phyloP scores from a whole-genome alignment of 345 rosid species.

The Trapa bicornis region DNA sequence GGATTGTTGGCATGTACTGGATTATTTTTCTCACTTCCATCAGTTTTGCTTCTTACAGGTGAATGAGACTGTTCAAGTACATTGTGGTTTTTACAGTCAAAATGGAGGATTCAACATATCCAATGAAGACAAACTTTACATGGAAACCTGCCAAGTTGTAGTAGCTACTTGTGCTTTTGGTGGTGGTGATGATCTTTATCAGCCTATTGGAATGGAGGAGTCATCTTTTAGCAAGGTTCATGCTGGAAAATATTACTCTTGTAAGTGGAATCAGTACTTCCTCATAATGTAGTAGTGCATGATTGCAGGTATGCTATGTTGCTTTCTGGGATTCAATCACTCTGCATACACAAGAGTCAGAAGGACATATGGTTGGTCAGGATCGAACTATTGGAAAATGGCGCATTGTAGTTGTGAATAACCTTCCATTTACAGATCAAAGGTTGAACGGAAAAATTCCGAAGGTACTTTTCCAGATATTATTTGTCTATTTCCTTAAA shows the following conservation, averaged over 20 bases:
- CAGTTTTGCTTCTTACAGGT: conserved; percentile 34
- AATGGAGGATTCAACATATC: conserved; percentile 63
- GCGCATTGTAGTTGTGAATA: conserved; percentile 66
- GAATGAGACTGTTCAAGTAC: conserved; percentile 43
- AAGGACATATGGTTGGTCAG: conserved; percentile 44
- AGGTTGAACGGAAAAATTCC: conserved; percentile 96
- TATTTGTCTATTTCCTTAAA: background rate
- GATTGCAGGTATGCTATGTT: conserved; percentile 79
- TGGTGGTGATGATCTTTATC: conserved; percentile 92
- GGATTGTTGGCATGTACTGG: background rate
- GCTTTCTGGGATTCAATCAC: conserved; percentile 95
- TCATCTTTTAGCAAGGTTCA: conserved; percentile 58
- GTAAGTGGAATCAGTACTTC: background rate
- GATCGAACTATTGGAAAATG: conserved; percentile 61
- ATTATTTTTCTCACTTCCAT: conserved; percentile 10
- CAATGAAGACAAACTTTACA: conserved; percentile 53
- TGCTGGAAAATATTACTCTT: conserved; percentile 8
- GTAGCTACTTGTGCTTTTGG: conserved; percentile 96
- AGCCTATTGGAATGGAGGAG: conserved; percentile 79
- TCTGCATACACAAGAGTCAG: conserved; percentile 51
- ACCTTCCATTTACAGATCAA: conserved; percentile 83
- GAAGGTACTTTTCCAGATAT: conserved; percentile 40
- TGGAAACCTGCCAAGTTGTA: conserved; percentile 48
- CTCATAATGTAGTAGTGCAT: conserved; percentile 9
- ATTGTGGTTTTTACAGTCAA: conserved; percentile 79